phyloP scores from a whole-genome alignment of 108 stramenopile genomes.

The Hondaea fermentalgiana region DNA sequence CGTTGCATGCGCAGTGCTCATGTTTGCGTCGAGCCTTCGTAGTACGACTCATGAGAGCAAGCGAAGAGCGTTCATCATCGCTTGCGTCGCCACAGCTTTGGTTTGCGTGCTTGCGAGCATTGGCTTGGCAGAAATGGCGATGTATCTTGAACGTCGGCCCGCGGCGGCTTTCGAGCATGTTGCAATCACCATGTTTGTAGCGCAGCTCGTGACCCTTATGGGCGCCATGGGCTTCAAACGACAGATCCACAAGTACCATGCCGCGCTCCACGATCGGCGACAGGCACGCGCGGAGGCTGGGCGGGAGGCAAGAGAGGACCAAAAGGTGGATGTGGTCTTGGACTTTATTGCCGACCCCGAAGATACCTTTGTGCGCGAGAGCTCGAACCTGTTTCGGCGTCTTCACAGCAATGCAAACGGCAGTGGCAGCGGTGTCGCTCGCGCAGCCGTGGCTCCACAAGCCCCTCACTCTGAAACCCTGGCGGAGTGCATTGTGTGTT shows the following conservation, averaged over 20 bases:
- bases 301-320: not conserved
- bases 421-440: not conserved
- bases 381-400: not conserved
- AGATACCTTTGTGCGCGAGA: not conserved
- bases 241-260: not conserved
- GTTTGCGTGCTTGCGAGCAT: not conserved
- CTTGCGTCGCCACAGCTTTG: not conserved
- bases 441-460: not conserved
- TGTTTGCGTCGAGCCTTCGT: not conserved
- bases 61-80: not conserved
- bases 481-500: not conserved
- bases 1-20: not conserved
- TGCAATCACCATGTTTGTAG: not conserved
- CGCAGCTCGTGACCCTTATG: not conserved
- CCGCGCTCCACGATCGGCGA: not conserved
- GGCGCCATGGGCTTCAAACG: not conserved
- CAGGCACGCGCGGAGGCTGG: not conserved
- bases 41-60: not conserved
- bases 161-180: not conserved
- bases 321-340: not conserved
- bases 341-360: not conserved
- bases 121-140: not conserved
- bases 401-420: not conserved
- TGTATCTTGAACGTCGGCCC: not conserved
- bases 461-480: not conserved